Evolutionary conservation across 305 asterid genomes (phyloP).

Genomic region (Striga hermonthica): DNA sequence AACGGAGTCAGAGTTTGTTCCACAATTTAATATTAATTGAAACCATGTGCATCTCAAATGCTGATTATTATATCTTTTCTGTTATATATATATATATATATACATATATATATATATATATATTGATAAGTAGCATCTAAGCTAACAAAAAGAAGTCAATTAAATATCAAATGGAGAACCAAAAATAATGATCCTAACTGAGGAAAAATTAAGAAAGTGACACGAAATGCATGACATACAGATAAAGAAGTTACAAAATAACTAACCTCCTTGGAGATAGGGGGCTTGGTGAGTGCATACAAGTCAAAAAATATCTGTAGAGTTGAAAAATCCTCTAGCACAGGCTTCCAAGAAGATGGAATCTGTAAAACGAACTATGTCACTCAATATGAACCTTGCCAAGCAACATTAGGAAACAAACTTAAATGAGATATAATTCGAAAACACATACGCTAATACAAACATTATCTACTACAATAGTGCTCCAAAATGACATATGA

Average conservation of each 20-base stretch:
- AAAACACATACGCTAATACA: constrained; percentile 2
- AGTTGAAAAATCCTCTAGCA: constrained; percentile 77
- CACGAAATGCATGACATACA: constrained; percentile 17
- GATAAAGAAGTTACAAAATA: constrained; percentile 24
- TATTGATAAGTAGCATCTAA: constrained; percentile 14
- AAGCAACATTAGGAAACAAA: constrained; percentile 24
- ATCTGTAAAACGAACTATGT: constrained; percentile 49
- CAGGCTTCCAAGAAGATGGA: constrained; percentile 83
- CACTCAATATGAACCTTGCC: constrained; percentile 27
- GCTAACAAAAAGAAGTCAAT: neutral
- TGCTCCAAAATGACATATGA: constrained; percentile 11
- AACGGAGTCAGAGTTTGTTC: constrained; percentile 17
- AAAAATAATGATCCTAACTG: neutral
- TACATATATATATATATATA: neutral
- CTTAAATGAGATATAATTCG: constrained; percentile 3
- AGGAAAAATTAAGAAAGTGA: constrained; percentile 12
- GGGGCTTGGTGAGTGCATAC: constrained; percentile 80
- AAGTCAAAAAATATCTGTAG: constrained; percentile 92
- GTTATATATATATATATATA: neutral
- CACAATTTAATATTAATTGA: neutral
- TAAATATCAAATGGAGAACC: constrained; percentile 17
- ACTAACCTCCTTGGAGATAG: constrained; percentile 89
- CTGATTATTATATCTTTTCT: neutral
- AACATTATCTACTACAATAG: constrained; percentile 18
- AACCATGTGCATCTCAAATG: constrained; percentile 11